Evolutionary conservation across 2,329 filamentous ascomycete species (phyloP).

Genomic region (Metarhizium guizhouense): DNA sequence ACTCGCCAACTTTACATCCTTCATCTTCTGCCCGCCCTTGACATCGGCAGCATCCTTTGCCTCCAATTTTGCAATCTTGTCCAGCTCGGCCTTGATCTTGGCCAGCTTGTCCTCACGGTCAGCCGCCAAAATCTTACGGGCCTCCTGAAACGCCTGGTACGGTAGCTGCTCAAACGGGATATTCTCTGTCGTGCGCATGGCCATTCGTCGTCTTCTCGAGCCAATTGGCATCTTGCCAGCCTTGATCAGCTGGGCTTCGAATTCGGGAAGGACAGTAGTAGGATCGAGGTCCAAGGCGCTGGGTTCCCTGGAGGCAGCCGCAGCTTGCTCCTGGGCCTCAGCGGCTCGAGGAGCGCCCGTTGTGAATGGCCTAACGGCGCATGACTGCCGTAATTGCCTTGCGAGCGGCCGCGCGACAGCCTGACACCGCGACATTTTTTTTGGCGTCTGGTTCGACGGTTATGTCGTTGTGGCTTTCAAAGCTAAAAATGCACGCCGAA

Average conservation of each 20-base stretch:
- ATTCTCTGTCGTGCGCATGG: slow-evolving; percentile 53
- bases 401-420: slow-evolving; percentile 49
- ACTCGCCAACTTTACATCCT: slow-evolving; percentile 57
- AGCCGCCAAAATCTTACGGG: slow-evolving; percentile 68
- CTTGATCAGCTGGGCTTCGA: slow-evolving; percentile 58
- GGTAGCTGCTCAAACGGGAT: slow-evolving; percentile 89
- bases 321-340: slow-evolving; percentile 14
- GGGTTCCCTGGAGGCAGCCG: slow-evolving; percentile 13
- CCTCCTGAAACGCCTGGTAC: slow-evolving; percentile 97
- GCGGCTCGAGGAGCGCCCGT: slow-evolving; percentile 22
- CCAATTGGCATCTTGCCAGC: slow-evolving; percentile 66
- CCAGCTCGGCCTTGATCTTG: slow-evolving; percentile 58
- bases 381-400: slow-evolving; percentile 39
- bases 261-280: slow-evolving; percentile 51
- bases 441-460: slow-evolving; percentile 2
- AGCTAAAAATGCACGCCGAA: neutral
- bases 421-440: slow-evolving; percentile 49
- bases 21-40: slow-evolving; percentile 53
- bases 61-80: slow-evolving; percentile 60
- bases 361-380: slow-evolving; percentile 26
- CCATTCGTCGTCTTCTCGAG: slow-evolving; percentile 73
- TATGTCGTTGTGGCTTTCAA: neutral
- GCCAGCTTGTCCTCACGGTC: slow-evolving; percentile 76
- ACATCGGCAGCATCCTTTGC: slow-evolving; percentile 46
- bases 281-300: slow-evolving; percentile 48